A percentile compares a stretch with the other conserved stretches of the same genome.
Evolutionary conservation across 495 filamentous ascomycete genomes (phyloP).

Genomic region (Wilcoxina mikolae): DNA sequence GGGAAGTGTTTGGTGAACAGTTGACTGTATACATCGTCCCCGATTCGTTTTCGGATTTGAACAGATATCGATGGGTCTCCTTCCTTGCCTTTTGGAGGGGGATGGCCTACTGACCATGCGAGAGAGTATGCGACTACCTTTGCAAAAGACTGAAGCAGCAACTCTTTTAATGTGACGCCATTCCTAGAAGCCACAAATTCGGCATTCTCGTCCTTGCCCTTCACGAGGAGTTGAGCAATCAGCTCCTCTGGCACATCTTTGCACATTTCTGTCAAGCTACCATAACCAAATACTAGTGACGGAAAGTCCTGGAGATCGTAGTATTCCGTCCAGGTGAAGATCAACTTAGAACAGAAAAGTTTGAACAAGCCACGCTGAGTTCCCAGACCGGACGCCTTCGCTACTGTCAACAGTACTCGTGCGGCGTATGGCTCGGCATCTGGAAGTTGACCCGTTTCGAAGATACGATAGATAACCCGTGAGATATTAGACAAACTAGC

Average conservation of each 20-base stretch:
- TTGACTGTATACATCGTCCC: constrained; percentile 45
- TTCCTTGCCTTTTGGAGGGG: constrained; percentile 32
- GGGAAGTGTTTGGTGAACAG: constrained; percentile 55
- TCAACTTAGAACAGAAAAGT: constrained; percentile 82
- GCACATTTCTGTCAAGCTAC: constrained; percentile 52
- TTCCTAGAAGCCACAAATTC: constrained; percentile 43
- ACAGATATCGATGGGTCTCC: constrained; percentile 46
- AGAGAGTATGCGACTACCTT: constrained; percentile 75
- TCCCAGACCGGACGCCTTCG: constrained; percentile 46
- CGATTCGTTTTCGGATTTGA: constrained; percentile 52
- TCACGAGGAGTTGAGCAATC: constrained; percentile 72
- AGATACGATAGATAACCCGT: constrained; percentile 74
- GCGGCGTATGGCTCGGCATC: constrained; percentile 51
- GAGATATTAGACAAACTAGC: constrained; percentile 69
- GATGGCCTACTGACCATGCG: constrained; percentile 49
- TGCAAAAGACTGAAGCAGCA: constrained; percentile 55
- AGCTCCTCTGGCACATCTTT: constrained; percentile 62
- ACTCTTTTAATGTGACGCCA: constrained; percentile 37
- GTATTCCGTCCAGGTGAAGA: constrained; percentile 61
- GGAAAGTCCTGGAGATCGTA: constrained; percentile 47
- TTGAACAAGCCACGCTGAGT: constrained; percentile 56
- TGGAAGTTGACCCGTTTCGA: constrained; percentile 64
- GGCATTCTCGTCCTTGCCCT: constrained; percentile 49
- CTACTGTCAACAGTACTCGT: constrained; percentile 51
- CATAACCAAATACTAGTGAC: constrained; percentile 67